Evolutionary conservation across 2,329 filamentous ascomycete genomes (phyloP).

Genomic region (Colletotrichum australisinense): DNA sequence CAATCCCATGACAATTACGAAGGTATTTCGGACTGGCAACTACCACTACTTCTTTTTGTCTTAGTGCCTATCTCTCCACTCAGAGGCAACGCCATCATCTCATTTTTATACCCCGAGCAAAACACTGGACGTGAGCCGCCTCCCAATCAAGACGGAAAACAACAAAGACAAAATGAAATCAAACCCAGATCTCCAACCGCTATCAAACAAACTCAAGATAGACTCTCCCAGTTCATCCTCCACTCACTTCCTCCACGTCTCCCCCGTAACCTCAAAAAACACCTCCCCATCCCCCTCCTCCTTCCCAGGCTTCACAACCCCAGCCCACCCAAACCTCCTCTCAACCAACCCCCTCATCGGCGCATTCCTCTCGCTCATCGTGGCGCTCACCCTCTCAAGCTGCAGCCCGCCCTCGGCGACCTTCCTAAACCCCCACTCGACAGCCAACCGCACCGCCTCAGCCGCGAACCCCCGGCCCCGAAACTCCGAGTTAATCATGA

Average conservation of each 20-base stretch:
- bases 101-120: too few species aligned
- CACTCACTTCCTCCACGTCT: slow-evolving; percentile 35
- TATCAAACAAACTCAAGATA: too few species aligned
- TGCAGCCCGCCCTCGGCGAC: slow-evolving; percentile 40
- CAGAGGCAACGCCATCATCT: too few species aligned
- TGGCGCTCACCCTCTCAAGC: slow-evolving; percentile 43
- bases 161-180: too few species aligned
- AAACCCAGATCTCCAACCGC: too few species aligned
- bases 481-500: slow-evolving; percentile 40
- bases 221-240: too few species aligned
- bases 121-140: too few species aligned
- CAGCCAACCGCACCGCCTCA: slow-evolving; percentile 41
- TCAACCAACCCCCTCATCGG: slow-evolving; percentile 40
- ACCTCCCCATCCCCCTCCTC: slow-evolving; percentile 38
- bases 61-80: too few species aligned
- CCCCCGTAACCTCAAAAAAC: slow-evolving; percentile 40
- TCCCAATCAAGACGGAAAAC: too few species aligned
- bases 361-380: slow-evolving; percentile 38
- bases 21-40: too few species aligned
- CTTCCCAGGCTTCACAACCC: slow-evolving; percentile 33
- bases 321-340: slow-evolving; percentile 40
- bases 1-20: too few species aligned
- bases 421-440: slow-evolving; percentile 41
- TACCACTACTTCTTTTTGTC: too few species aligned
- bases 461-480: slow-evolving; percentile 40